Evolutionary conservation across 106 monocot genomes (phyloP).

Genomic region (Chionographis japonica): DNA sequence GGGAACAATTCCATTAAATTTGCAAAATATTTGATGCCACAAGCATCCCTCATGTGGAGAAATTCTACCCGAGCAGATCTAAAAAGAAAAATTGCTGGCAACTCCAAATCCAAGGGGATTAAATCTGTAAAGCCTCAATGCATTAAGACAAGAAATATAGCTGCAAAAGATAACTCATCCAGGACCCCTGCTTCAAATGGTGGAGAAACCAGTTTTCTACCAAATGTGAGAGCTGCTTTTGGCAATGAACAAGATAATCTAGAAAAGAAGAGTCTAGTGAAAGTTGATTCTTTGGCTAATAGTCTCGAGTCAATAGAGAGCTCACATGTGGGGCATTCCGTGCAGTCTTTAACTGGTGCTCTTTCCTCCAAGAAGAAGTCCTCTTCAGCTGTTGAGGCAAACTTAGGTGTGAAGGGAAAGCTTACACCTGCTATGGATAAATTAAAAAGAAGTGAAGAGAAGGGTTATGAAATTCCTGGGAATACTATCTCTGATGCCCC

Average conservation of each 20-base stretch:
- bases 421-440: conserved; percentile 23
- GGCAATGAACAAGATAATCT: conserved; percentile 19
- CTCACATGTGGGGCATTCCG: conserved; percentile 13
- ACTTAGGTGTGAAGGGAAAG: conserved; percentile 29
- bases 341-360: conserved; percentile 10
- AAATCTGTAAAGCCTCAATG: conserved; percentile 46
- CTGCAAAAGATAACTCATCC: conserved; percentile 33
- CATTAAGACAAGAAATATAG: conserved; percentile 18
- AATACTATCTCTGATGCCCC: conserved; percentile 21
- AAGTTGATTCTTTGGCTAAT: conserved; percentile 19
- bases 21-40: conserved; percentile 66
- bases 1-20: conserved; percentile 38
- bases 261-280: conserved; percentile 20
- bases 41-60: conserved; percentile 39
- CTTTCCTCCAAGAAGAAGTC: conserved; percentile 30
- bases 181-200: conserved; percentile 15
- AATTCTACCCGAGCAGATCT: conserved; percentile 41
- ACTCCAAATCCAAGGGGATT: conserved; percentile 28
- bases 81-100: conserved; percentile 33
- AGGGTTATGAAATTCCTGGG: conserved; percentile 21
- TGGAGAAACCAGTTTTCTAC: conserved; percentile 11
- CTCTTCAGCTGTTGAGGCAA: conserved; percentile 6
- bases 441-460: conserved; percentile 18
- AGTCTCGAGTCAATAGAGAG: conserved; percentile 10
- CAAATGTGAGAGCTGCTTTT: conserved; percentile 15